Evolutionary conservation across 2,329 filamentous ascomycete species (phyloP).

Genomic region (Nannizziopsis arthrosporioides): DNA sequence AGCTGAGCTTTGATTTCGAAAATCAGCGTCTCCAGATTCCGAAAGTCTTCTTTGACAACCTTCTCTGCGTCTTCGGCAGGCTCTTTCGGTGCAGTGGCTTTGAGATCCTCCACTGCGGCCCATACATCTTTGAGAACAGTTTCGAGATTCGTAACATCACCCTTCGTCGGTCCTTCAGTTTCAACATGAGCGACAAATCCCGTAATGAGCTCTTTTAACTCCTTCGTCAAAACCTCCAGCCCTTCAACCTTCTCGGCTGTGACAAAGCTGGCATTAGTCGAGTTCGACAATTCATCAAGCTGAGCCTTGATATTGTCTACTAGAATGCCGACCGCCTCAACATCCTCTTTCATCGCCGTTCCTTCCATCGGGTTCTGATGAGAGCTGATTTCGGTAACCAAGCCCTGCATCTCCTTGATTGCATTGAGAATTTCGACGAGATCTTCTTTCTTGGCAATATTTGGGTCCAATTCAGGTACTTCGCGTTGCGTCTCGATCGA

Average conservation of each 20-base stretch:
- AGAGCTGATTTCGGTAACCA: slow-evolving; percentile 43
- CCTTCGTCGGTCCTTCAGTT: slow-evolving; percentile 57
- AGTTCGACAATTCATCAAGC: slow-evolving; percentile 62
- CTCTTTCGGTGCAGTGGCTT: slow-evolving; percentile 32
- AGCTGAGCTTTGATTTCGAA: slow-evolving; percentile 74
- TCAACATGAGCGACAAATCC: slow-evolving; percentile 57
- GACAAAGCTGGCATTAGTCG: slow-evolving; percentile 57
- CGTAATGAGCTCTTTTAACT: slow-evolving; percentile 62
- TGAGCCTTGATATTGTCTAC: slow-evolving; percentile 80
- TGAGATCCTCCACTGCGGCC: slow-evolving; percentile 60
- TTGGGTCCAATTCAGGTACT: slow-evolving; percentile 31
- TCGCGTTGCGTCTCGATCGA: slow-evolving; percentile 51
- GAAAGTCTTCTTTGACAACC: slow-evolving; percentile 69
- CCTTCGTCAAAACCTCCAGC: slow-evolving; percentile 57
- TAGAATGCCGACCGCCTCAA: slow-evolving; percentile 80
- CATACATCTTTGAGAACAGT: slow-evolving; percentile 68
- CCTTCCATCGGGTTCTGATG: slow-evolving; percentile 29
- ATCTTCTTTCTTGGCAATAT: slow-evolving; percentile 37
- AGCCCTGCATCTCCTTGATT: slow-evolving; percentile 45
- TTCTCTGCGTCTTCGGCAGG: slow-evolving; percentile 46
- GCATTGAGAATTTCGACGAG: slow-evolving; percentile 37
- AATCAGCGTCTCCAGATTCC: slow-evolving; percentile 67
- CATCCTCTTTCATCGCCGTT: slow-evolving; percentile 64
- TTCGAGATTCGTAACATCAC: slow-evolving; percentile 65
- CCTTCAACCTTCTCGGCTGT: slow-evolving; percentile 49